Evolutionary conservation across 2,329 filamentous ascomycete species (phyloP).

Genomic region (Elsinoe ampelina): DNA sequence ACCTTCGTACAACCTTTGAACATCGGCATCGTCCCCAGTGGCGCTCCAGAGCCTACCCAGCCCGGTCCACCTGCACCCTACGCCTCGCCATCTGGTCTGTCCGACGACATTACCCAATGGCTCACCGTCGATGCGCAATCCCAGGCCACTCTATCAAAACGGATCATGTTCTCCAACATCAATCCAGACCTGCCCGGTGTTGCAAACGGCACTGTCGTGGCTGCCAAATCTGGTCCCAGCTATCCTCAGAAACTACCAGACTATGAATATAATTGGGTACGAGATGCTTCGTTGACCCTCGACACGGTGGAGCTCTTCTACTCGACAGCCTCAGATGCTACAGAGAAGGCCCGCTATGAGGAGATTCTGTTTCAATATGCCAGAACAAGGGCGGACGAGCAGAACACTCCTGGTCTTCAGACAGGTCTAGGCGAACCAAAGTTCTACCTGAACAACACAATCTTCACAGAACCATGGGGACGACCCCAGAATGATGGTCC

Average conservation of each 20-base stretch:
- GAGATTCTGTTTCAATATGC: conserved; percentile 24
- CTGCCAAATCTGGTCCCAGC: conserved; percentile 23
- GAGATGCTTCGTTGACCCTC: conserved; percentile 25
- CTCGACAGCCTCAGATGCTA: conserved; percentile 18
- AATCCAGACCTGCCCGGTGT: conserved; percentile 23
- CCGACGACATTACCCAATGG: conserved; percentile 25
- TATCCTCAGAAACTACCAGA: conserved; percentile 23
- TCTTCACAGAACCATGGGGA: conserved; percentile 26
- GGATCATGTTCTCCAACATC: conserved; percentile 27
- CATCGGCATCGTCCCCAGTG: conserved; percentile 21
- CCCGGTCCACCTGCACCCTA: conserved; percentile 22
- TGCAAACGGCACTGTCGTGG: conserved; percentile 25
- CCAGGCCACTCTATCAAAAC: conserved; percentile 21
- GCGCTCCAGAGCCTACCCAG: conserved; percentile 20
- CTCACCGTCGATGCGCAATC: conserved; percentile 20
- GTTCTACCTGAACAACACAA: conserved; percentile 26
- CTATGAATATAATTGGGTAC: conserved; percentile 28
- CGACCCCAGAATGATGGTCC: conserved; percentile 29
- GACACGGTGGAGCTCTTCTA: conserved; percentile 25
- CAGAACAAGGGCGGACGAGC: conserved; percentile 22
- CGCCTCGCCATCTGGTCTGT: conserved; percentile 23
- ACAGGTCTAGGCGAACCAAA: conserved; percentile 28
- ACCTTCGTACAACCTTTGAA: conserved; percentile 22
- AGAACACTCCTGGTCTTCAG: conserved; percentile 24
- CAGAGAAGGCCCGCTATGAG: conserved; percentile 20